Base-by-base conservation (phyloP, 306 rosid genomes). In the Rosa lucieae region DNA sequence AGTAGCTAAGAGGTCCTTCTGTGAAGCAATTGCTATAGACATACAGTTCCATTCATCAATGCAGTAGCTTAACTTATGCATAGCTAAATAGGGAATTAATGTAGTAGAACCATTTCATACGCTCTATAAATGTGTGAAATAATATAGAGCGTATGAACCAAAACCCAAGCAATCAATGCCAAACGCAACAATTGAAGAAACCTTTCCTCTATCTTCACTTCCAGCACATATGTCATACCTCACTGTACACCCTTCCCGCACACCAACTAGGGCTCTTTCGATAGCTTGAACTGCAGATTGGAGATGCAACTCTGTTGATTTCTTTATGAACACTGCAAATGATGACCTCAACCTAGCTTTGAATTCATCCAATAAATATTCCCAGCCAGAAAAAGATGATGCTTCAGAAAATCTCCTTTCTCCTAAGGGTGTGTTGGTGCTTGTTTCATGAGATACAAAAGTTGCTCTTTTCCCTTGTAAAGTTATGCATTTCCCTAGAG, bases 231-330 rank as follows among this genome's bases (percentile, higher is more conserved):
- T 72, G 84, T 84, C 91, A 83, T 86, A 89, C 77, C 85, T 86
- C 78, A 80, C 56, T 42, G 89, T 67, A 75, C 84, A 85, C 75
- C 87, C 80, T 77, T 89, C 93, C 82, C 63, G 85, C 52, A 86
- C 85, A 68, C 97, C 99, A 74, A 88, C 92, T 70, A 92, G 82
- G 67, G 97, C 91, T 85, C 95, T 88, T 85, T 92, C 95, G 70
- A 92, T 83, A 67, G 91, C 90, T 86, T 89, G 90, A 76, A 92
- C 78, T 17, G 90, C 86, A 67, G 95, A 89, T 80, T 87, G 82
- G 77, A 91, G 87, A 83, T 92, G 97, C 86, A 92, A 80, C 84
- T 91, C 89, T 52, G 89, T 81, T 61, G 89, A 84, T 84, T 83
- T 86, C 89, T 87, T 88, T 85, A 92, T 82, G 73, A 85, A 92